phyloP scores from a whole-genome alignment of 1,284 basidiomycete species.

The Ustilago tritici region DNA sequence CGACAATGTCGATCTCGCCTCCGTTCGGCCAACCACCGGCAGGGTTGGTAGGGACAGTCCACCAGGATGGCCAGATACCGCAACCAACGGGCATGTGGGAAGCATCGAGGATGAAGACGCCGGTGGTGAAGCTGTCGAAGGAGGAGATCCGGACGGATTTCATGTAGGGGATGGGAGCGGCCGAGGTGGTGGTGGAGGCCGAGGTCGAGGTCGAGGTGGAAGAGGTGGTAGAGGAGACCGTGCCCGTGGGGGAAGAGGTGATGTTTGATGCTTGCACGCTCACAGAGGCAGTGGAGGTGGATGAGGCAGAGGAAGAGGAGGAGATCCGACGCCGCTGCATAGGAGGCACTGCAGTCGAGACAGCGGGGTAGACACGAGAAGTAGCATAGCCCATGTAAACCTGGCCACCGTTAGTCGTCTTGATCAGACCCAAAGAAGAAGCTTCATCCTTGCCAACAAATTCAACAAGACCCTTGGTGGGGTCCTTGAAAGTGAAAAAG shows the following conservation, averaged over 20 bases:
- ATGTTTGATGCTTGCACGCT: slow-evolving; percentile 4
- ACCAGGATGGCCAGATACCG: slow-evolving; percentile 64
- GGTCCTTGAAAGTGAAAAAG: slow-evolving; percentile 59
- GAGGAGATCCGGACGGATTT: slow-evolving; percentile 49
- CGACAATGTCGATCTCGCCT: slow-evolving; percentile 63
- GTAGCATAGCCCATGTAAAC: slow-evolving; percentile 56
- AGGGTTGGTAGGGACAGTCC: slow-evolving; percentile 51
- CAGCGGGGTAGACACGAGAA: slow-evolving; percentile 38
- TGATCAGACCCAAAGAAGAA: slow-evolving; percentile 34
- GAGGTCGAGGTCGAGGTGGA: slow-evolving; percentile 17
- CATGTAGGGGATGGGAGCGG: slow-evolving; percentile 40
- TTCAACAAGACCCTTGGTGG: slow-evolving; percentile 55
- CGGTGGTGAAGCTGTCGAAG: slow-evolving; percentile 53
- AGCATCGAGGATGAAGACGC: slow-evolving; percentile 52
- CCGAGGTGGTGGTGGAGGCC: slow-evolving; percentile 23
- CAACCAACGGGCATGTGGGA: slow-evolving; percentile 56
- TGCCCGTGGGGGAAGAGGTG: slow-evolving; percentile 1
- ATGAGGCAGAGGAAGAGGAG: neutral
- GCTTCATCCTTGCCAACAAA: slow-evolving; percentile 38
- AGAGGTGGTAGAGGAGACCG: slow-evolving; percentile 4
- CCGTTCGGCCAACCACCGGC: slow-evolving; percentile 58
- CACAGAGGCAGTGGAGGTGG: neutral
- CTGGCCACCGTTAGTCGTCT: slow-evolving; percentile 37
- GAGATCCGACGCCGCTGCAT: neutral
- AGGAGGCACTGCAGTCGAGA: neutral